A percentile compares a stretch with the other conserved stretches of the same genome.
These are phyloP conservation scores for Sungouiozyma intestinalis DNA, from an alignment of 805 yeast species.

Conservation along the genomic window DNA sequence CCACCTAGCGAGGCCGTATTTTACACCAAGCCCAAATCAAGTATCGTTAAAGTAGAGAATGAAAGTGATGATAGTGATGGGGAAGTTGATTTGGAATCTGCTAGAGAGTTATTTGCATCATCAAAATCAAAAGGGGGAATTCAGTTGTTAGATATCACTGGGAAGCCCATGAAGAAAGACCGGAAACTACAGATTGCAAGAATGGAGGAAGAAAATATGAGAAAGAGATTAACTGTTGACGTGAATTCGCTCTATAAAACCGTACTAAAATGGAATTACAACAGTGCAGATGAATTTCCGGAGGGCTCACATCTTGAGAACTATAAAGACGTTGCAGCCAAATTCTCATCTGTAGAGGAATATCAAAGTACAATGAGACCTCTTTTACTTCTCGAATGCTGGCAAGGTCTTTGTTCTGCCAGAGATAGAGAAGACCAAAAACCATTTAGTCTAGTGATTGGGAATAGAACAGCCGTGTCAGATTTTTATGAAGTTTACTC, in stretches of 20 bases:
- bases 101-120: constrained; percentile 28
- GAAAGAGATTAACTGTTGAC: constrained; percentile 67
- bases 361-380: constrained; percentile 71
- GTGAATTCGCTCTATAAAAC: constrained; percentile 61
- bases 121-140: constrained; percentile 25
- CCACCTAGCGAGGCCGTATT: constrained; percentile 45
- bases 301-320: constrained; percentile 34
- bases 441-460: constrained; percentile 61
- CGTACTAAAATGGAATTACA: constrained; percentile 71
- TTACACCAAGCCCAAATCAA: constrained; percentile 29
- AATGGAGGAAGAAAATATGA: constrained; percentile 65
- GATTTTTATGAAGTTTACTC: constrained; percentile 82
- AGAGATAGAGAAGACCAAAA: constrained; percentile 43
- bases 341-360: constrained; percentile 48
- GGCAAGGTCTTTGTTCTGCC: constrained; percentile 80
- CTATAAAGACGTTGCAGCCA: constrained; percentile 41
- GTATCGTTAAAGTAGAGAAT: constrained; percentile 13
- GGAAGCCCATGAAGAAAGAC: constrained; percentile 28
- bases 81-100: constrained; percentile 31
- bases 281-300: constrained; percentile 45
- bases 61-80: constrained; percentile 32
- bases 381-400: constrained; percentile 73
- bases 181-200: constrained; percentile 36
- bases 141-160: constrained; percentile 34
- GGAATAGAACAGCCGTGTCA: constrained; percentile 74